Evolutionary conservation across 2,329 filamentous ascomycete genomes (phyloP).

Genomic region (Xylariaceae sp.): DNA sequence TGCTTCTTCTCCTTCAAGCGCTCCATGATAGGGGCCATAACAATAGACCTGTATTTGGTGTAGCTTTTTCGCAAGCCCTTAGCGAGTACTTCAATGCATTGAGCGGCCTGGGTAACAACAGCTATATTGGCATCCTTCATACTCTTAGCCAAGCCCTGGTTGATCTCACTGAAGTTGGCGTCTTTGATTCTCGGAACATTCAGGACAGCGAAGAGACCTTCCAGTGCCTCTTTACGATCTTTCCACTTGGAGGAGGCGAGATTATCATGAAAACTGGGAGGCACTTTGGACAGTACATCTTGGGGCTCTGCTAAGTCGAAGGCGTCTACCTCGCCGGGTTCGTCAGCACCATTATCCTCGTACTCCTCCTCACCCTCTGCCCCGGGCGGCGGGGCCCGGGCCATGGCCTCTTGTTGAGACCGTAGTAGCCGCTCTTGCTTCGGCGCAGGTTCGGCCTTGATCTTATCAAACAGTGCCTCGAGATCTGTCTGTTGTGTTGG

Average conservation of each 20-base stretch:
- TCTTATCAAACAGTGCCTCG: conserved; percentile 90
- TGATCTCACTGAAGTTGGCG: conserved; percentile 83
- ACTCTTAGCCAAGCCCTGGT: conserved; percentile 83
- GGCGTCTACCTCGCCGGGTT: conserved; percentile 75
- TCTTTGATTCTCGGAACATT: conserved; percentile 94
- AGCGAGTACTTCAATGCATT: conserved; percentile 87
- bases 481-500: conserved; percentile 93
- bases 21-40: conserved; percentile 92
- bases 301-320: conserved; percentile 86
- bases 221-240: conserved; percentile 92
- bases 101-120: conserved; percentile 90
- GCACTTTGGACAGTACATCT: conserved; percentile 81
- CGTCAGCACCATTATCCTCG: conserved; percentile 64
- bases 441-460: conserved; percentile 84
- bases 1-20: conserved; percentile 97
- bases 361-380: conserved; percentile 64
- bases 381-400: conserved; percentile 67
- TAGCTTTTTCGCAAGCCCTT: conserved; percentile 83
- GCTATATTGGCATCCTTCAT: conserved; percentile 99
- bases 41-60: conserved; percentile 76
- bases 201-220: conserved; percentile 75
- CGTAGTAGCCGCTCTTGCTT: conserved; percentile 90
- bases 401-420: conserved; percentile 85
- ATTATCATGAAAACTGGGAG: conserved; percentile 81
- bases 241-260: conserved; percentile 97